Base-by-base conservation (phyloP, 345 rosid genomes). In the Fremontodendron californicum region DNA sequence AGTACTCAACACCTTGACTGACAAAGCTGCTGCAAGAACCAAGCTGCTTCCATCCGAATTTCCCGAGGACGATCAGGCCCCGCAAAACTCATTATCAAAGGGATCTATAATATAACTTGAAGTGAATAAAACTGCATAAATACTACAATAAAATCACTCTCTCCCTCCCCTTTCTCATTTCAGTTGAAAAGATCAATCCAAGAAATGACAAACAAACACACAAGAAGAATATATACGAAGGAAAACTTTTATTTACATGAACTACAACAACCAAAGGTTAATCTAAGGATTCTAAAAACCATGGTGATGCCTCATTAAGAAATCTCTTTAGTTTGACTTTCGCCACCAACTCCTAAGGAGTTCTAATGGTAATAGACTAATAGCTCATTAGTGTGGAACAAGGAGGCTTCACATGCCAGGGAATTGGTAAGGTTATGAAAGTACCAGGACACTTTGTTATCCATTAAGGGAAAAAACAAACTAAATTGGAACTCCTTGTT, bases 31-130 rank as follows among this genome's bases (percentile, higher is more conserved):
- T 88, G 97, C 82, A 94, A 82, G 84, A 96, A 92, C 82, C 84
- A 90, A 78, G 98, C 98, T 76, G 98, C 97, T 81, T 96, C 98
- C 90, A 89, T 94, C 70, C 98, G 94, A 76, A 96, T 84, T 79
- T 96, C 98, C 62, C 92, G 95, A 42, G 93, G 87, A 78, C 86
- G 92, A 88, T 91, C 97, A 77, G 95, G 90, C 55, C 85, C 87
- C 25, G 98, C 93, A 80, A 92, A 88, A 78, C 86, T 62, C 92
- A 89, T 94, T 69, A 96, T 90, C 52, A 81, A 85, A 76, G 99
- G 98, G 85, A 96, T 94, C 99, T 96, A 63, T 55, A 65, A 82
- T 66, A 77, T 27, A 58, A 13, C 67, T 21, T 40, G 40, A 60
- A 74, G 51, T 74, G 39, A 74, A 58, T 40, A 74, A 40, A 60